phyloP scores from a whole-genome alignment of 148 eudicot species.

The Amaranthus palmeri region DNA sequence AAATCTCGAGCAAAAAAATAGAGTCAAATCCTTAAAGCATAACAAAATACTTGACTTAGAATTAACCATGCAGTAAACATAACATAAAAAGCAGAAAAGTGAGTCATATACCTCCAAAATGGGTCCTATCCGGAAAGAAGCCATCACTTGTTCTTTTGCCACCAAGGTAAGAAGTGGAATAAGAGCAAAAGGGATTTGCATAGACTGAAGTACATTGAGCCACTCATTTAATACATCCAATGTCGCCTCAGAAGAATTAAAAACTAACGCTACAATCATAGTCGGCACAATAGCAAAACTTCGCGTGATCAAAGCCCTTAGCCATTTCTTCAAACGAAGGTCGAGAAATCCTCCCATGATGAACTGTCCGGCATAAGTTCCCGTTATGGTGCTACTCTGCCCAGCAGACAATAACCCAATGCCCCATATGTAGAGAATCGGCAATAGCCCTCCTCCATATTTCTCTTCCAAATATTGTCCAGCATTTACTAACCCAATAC shows the following conservation, averaged over 20 bases:
- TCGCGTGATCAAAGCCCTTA: conserved; percentile 73
- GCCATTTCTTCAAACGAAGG: conserved; percentile 67
- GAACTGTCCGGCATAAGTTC: conserved; percentile 87
- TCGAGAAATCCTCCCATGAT: conserved; percentile 88
- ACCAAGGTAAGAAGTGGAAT: conserved; percentile 82
- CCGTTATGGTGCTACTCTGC: conserved; percentile 87
- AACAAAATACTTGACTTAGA: too few species aligned
- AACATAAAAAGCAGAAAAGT: not conserved
- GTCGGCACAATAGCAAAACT: conserved; percentile 92
- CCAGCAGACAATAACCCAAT: conserved; percentile 94
- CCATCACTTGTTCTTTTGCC: conserved; percentile 68
- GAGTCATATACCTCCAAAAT: conserved; percentile 44
- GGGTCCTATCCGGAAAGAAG: conserved; percentile 58
- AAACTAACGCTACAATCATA: conserved; percentile 65
- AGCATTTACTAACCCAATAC: conserved; percentile 72
- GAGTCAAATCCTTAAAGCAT: too few species aligned
- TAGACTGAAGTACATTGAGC: conserved; percentile 83
- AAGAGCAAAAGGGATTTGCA: conserved; percentile 87
- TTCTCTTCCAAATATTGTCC: conserved; percentile 68
- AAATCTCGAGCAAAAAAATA: too few species aligned
- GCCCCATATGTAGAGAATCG: conserved; percentile 85
- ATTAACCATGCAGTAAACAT: not conserved
- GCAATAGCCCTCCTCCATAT: conserved; percentile 71
- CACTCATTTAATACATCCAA: conserved; percentile 76
- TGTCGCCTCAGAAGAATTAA: conserved; percentile 56